Evolutionary conservation across 2,329 filamentous ascomycete genomes (phyloP).

Genomic region (Escovopsis weberi): DNA sequence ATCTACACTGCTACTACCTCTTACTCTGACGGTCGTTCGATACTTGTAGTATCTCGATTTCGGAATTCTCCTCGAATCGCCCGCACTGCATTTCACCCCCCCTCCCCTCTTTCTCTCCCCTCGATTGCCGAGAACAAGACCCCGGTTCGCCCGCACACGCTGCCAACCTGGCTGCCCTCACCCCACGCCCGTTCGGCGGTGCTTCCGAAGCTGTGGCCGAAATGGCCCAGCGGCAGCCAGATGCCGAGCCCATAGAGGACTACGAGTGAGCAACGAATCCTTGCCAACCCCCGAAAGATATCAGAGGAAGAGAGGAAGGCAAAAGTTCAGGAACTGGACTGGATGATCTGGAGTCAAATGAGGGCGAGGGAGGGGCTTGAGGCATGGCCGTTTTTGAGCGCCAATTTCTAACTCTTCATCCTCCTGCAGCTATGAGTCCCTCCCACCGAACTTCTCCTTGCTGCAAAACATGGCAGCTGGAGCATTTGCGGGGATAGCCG

Average conservation of each 20-base stretch:
- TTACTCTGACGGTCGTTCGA: too few relatives aligned
- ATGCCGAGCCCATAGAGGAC: conserved; percentile 47
- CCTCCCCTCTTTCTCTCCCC: neutral
- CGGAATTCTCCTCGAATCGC: too few relatives aligned
- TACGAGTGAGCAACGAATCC: conserved; percentile 40
- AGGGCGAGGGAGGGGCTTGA: too few relatives aligned
- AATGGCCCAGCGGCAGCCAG: conserved; percentile 58
- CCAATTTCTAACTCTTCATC: neutral
- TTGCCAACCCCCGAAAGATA: neutral
- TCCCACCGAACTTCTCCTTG: conserved; percentile 89
- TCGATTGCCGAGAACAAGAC: neutral
- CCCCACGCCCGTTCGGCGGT: conserved; percentile 45
- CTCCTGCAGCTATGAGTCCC: conserved; percentile 63
- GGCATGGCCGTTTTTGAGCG: neutral
- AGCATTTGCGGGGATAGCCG: conserved; percentile 91
- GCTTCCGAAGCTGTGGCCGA: conserved; percentile 52
- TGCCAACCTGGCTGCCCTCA: conserved; percentile 49
- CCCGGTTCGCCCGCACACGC: conserved; percentile 8
- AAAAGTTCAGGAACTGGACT: too few relatives aligned
- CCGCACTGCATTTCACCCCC: too few relatives aligned
- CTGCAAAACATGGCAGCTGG: conserved; percentile 90
- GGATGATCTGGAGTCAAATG: neutral
- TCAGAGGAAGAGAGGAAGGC: too few relatives aligned
- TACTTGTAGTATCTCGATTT: too few relatives aligned
- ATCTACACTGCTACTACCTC: too few relatives aligned